Percentiles rank a stretch among this genome's conserved stretches.
phyloP scores from a whole-genome alignment of 1,139 yeast species.

The Meyerozyma smithsonii region DNA sequence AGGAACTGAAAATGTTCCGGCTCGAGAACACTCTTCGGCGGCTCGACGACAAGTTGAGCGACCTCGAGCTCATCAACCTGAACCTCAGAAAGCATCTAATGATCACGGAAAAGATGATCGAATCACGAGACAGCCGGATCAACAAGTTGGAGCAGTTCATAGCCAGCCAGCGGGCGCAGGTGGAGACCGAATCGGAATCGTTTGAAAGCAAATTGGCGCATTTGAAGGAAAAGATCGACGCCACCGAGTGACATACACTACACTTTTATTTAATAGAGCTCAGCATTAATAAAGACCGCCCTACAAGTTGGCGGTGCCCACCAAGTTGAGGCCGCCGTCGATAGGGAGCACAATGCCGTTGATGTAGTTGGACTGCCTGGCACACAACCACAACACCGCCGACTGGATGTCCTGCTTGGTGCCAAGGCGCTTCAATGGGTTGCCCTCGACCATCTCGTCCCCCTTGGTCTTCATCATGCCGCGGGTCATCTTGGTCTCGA shows the following conservation, averaged over 20 bases:
- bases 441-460: constrained; percentile 39
- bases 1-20: constrained; percentile 36
- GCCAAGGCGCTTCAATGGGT: constrained; percentile 68
- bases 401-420: constrained; percentile 55
- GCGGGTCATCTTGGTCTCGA: constrained; percentile 73
- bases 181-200: constrained; percentile 46
- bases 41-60: constrained; percentile 34
- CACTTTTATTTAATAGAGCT: not conserved
- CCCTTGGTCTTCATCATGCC: constrained; percentile 59
- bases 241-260: constrained; percentile 3
- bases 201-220: constrained; percentile 49
- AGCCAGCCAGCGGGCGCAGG: constrained; percentile 46
- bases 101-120: constrained; percentile 55
- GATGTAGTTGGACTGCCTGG: constrained; percentile 56
- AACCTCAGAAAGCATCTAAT: constrained; percentile 38
- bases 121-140: constrained; percentile 57
- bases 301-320: constrained; percentile 12
- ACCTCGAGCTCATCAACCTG: constrained; percentile 34
- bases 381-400: constrained; percentile 55
- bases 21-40: constrained; percentile 37
- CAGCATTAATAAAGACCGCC: not conserved
- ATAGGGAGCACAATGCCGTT: constrained; percentile 70
- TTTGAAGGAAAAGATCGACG: constrained; percentile 36
- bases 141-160: constrained; percentile 49
- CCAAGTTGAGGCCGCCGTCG: constrained; percentile 59